These are phyloP conservation scores for Penicillium longicatenatum DNA, from an alignment of 495 filamentous ascomycete genomes.

Conservation along the genomic window DNA sequence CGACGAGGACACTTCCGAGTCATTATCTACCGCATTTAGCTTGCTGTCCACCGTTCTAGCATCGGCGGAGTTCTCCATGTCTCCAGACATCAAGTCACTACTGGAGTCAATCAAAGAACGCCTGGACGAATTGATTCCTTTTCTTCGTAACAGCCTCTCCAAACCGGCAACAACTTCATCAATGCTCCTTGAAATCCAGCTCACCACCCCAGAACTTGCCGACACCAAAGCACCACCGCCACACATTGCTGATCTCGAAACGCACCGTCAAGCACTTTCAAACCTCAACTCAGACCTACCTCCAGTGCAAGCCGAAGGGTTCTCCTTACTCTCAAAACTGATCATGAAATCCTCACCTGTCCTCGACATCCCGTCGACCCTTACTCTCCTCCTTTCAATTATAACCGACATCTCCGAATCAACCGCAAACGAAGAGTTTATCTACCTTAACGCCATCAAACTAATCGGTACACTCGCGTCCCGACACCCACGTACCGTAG, in stretches of 20 bases:
- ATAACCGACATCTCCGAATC: slow-evolving; percentile 55
- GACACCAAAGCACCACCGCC: slow-evolving; percentile 38
- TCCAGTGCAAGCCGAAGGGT: slow-evolving; percentile 76
- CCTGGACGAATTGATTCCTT: slow-evolving; percentile 45
- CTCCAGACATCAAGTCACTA: slow-evolving; percentile 42
- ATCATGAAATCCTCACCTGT: slow-evolving; percentile 63
- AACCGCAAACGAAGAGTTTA: slow-evolving; percentile 63
- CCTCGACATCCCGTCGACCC: slow-evolving; percentile 68
- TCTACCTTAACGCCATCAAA: slow-evolving; percentile 71
- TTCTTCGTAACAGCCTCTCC: slow-evolving; percentile 36
- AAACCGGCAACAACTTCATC: slow-evolving; percentile 55
- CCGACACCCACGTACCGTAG: slow-evolving; percentile 64
- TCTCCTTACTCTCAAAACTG: slow-evolving; percentile 67
- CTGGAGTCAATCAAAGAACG: slow-evolving; percentile 54
- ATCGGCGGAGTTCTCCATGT: slow-evolving; percentile 59
- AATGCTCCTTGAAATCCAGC: slow-evolving; percentile 56
- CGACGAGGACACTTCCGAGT: slow-evolving; percentile 52
- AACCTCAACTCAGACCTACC: slow-evolving; percentile 77
- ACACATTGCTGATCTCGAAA: slow-evolving; percentile 66
- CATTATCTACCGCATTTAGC: slow-evolving; percentile 61
- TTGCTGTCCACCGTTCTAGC: slow-evolving; percentile 68
- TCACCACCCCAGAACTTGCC: slow-evolving; percentile 54
- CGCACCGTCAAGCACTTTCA: slow-evolving; percentile 67
- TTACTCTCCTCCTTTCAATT: slow-evolving; percentile 66
- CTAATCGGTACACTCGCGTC: slow-evolving; percentile 65